Base-by-base conservation (phyloP, 148 eudicot genomes). In the Vaccinium myrtillus region DNA sequence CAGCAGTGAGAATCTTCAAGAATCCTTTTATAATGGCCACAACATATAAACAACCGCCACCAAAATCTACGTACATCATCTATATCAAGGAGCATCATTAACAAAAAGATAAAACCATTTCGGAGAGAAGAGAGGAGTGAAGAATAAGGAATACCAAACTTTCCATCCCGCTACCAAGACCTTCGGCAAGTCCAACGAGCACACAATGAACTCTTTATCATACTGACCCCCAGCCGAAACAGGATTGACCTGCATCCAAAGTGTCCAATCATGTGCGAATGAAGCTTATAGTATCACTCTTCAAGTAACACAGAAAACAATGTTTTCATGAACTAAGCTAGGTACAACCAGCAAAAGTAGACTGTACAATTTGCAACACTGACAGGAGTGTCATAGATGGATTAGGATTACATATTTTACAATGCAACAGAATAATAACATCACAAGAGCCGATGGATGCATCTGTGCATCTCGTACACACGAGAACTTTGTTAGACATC, bases 131-230 rank as follows among this genome's bases (percentile, higher is more conserved):
- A 15, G 50, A 32, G 43, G 77, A 27, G 11, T 39, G 21, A 58
- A 84, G 8, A 79, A 84, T 63, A 70, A 69, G 51, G 63, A 84
- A 71, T 96, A 96, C 99, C 99, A 96, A 87, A 86, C 97, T 94
- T 89, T 96, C 99, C 58, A 96, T 83, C 85, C 99, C 95, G 81
- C 94, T 89, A 81, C 99, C 98, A 90, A 96, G 99, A 89, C 98
- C 99, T 83, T 96, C 98, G 70, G 92, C 86, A 74, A 96, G 88
- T 96, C 98, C 87, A 96, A 88, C 36, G 94, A 91, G 84, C 99
- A 96, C 61, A 94, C 99, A 71, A 90, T 87, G 85, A 96, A 96
- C 84, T 96, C 99, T 87, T 90, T 92, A 84, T 96, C 99, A 90
- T 91, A 93, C 74, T 89, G 98, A 78, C 86, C 83, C 11, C 95